Conservation (phyloP, 176 grass and related monocot genomes). For the Coix lacrymajobi region DNA sequence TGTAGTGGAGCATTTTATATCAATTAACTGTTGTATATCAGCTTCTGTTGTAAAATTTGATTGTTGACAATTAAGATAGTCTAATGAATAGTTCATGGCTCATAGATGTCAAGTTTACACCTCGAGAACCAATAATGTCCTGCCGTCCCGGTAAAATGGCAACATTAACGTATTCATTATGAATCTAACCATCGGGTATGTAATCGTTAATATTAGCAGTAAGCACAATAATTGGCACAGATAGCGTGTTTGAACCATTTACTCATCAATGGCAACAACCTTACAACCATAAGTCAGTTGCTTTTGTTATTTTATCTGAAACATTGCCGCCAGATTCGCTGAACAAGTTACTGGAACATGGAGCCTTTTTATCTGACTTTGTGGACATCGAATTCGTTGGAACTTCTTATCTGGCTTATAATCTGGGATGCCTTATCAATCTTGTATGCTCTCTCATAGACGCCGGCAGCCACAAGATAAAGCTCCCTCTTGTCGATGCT, state of each 20-base stretch:
- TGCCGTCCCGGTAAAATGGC: not conserved
- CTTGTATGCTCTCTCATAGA: slow-evolving; percentile 73
- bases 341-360: not conserved
- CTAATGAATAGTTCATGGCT: slow-evolving; percentile 23
- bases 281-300: not conserved
- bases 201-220: not conserved
- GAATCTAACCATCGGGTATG: not conserved
- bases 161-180: not conserved
- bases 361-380: slow-evolving; percentile 37
- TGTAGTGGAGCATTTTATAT: slow-evolving; percentile 31
- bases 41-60: slow-evolving; percentile 53
- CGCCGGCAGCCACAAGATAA: slow-evolving; percentile 56
- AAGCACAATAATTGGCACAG: not conserved
- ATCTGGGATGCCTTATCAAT: slow-evolving; percentile 65
- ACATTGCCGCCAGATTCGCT: not conserved
- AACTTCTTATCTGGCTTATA: slow-evolving; percentile 55
- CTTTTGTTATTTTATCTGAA: not conserved
- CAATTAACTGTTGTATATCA: slow-evolving; percentile 56
- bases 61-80: slow-evolving; percentile 37
- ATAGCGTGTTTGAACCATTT: not conserved
- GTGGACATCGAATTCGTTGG: not conserved
- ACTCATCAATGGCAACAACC: not conserved
- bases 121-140: not conserved
- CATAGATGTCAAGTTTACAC: not conserved
- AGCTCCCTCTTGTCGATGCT: slow-evolving; percentile 86